These are phyloP conservation scores for Magnaporthiopsis poae DNA, from an alignment of 2,329 filamentous ascomycete species.

Conservation along the genomic window DNA sequence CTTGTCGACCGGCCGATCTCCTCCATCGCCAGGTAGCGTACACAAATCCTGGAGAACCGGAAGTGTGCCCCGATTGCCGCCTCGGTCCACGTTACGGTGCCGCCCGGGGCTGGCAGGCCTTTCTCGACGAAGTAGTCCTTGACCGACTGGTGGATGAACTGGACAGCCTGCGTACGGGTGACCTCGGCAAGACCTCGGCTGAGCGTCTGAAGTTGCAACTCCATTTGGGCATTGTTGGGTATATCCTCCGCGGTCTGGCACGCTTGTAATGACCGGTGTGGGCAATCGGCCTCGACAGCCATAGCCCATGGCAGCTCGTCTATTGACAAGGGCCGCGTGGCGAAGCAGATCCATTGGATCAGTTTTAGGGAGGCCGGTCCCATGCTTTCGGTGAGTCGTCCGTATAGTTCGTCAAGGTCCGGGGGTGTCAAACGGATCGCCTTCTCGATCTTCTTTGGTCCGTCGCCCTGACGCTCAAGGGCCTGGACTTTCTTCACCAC, in stretches of 20 bases:
- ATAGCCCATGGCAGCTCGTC: slow-evolving; percentile 24
- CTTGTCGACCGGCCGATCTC: too few relatives aligned
- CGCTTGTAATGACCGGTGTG: too few relatives aligned
- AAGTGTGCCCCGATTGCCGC: background rate
- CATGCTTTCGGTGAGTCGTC: slow-evolving; percentile 15
- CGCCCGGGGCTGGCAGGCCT: slow-evolving; percentile 8
- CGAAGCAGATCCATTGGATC: slow-evolving; percentile 25
- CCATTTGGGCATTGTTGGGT: too few relatives aligned
- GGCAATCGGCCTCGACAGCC: too few relatives aligned
- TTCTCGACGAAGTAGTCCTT: slow-evolving; percentile 18
- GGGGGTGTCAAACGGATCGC: slow-evolving; percentile 15
- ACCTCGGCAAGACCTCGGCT: too few relatives aligned
- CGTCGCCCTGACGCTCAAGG: slow-evolving; percentile 11
- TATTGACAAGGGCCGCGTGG: slow-evolving; percentile 16
- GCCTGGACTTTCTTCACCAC: slow-evolving; percentile 16
- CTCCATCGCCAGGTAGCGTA: too few relatives aligned
- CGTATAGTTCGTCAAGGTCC: slow-evolving; percentile 19
- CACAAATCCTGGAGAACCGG: too few relatives aligned
- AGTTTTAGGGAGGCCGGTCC: slow-evolving; percentile 16
- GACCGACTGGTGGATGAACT: too few relatives aligned
- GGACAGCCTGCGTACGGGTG: too few relatives aligned
- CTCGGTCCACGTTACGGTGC: background rate
- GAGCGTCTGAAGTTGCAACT: too few relatives aligned
- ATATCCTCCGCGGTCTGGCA: too few relatives aligned
- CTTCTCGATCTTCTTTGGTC: slow-evolving; percentile 14